Conservation (phyloP, 805 yeast genomes). For the Dipodascopsis tothii region DNA sequence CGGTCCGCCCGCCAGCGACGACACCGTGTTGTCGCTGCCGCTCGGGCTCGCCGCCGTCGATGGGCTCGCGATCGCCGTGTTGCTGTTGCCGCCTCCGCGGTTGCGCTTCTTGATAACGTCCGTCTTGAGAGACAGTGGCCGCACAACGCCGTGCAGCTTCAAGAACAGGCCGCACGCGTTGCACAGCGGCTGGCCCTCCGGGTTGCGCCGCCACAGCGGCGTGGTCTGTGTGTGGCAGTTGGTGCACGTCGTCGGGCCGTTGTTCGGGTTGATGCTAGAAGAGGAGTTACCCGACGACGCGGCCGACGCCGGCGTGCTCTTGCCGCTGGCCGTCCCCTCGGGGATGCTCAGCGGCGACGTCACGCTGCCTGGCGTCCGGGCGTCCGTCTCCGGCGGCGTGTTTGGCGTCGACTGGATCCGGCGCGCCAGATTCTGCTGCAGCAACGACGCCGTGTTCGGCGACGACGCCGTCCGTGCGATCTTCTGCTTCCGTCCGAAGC, state of each 20-base stretch:
- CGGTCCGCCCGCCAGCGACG: neutral
- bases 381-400: conserved; percentile 13
- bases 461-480: conserved; percentile 22
- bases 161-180: conserved; percentile 93
- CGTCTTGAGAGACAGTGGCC: conserved; percentile 84
- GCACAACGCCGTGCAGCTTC: conserved; percentile 88
- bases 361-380: neutral
- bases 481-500: conserved; percentile 23
- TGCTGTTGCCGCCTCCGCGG: conserved; percentile 40
- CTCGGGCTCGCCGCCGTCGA: neutral
- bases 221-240: conserved; percentile 90
- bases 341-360: neutral
- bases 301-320: neutral
- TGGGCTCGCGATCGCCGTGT: neutral
- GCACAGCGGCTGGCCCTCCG: conserved; percentile 86
- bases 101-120: conserved; percentile 91
- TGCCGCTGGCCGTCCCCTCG: neutral
- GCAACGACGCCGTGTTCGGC: conserved; percentile 16
- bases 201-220: conserved; percentile 90
- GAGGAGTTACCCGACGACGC: neutral
- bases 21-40: neutral
- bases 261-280: conserved; percentile 1
- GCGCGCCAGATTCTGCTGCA: conserved; percentile 20
- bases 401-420: conserved; percentile 21
- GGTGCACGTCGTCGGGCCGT: conserved; percentile 23